These are phyloP conservation scores for Trichoderma koningii DNA, from an alignment of 2,329 filamentous ascomycete species.

Conservation along the genomic window DNA sequence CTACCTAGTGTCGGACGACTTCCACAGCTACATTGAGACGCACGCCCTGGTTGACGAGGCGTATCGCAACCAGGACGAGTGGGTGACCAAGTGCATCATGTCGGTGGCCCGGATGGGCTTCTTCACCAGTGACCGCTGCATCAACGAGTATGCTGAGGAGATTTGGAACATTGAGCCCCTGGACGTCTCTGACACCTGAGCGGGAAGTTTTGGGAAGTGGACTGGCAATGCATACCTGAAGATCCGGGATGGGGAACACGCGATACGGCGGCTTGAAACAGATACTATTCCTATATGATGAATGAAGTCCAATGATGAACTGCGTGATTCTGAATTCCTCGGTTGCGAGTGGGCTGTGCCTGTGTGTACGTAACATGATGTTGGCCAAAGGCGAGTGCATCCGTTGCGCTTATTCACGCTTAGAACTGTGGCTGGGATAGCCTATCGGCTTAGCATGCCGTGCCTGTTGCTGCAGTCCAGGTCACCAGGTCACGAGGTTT, in stretches of 20 bases:
- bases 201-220: neutral
- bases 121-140: constrained; percentile 93
- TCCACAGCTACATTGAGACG: constrained; percentile 90
- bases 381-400: too few relatives aligned
- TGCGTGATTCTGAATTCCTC: neutral
- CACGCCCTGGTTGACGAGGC: constrained; percentile 88
- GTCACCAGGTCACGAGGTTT: neutral
- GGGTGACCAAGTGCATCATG: constrained; percentile 86
- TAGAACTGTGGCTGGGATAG: neutral
- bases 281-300: constrained; percentile 16
- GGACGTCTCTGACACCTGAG: constrained; percentile 44
- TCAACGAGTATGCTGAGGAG: constrained; percentile 93
- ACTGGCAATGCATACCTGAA: neutral
- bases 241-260: neutral
- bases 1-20: constrained; percentile 97
- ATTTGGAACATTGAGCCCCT: constrained; percentile 97
- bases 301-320: constrained; percentile 9
- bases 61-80: constrained; percentile 89
- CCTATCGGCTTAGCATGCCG: too few relatives aligned
- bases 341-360: neutral
- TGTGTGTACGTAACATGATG: neutral
- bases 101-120: constrained; percentile 95
- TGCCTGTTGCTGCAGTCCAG: neutral
- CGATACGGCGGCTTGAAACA: neutral
- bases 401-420: neutral